Conservation (phyloP, 2,329 filamentous ascomycete genomes). For the Trichoderma endophyticum region DNA sequence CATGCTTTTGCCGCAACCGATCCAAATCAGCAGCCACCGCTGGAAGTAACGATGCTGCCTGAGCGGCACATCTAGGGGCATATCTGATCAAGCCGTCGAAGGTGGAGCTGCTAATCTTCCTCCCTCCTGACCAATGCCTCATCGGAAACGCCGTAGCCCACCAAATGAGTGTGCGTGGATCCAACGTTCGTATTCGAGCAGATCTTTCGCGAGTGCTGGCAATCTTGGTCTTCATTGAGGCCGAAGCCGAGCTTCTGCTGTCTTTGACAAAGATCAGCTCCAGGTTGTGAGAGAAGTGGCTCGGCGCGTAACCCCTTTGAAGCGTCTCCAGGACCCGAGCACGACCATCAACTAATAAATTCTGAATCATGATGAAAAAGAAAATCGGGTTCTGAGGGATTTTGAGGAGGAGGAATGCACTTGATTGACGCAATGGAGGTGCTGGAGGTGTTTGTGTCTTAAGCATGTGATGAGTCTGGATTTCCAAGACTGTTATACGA, state of each 20-base stretch:
- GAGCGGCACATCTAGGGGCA: too few relatives aligned
- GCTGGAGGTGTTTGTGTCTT: too few relatives aligned
- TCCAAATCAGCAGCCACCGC: too few relatives aligned
- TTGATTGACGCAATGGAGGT: too few relatives aligned
- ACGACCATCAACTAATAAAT: too few relatives aligned
- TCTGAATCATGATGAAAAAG: too few relatives aligned
- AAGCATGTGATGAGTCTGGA: too few relatives aligned
- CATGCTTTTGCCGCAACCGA: too few relatives aligned
- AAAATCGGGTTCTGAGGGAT: too few relatives aligned
- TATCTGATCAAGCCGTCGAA: neutral
- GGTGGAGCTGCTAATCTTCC: neutral
- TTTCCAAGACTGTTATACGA: too few relatives aligned
- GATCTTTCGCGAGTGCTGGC: neutral
- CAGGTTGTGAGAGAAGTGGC: neutral
- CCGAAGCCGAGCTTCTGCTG: neutral
- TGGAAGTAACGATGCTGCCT: too few relatives aligned
- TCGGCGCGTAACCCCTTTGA: neutral
- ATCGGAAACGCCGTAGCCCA: neutral
- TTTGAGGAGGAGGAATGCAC: too few relatives aligned
- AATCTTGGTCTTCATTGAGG: neutral
- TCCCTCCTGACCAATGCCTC: neutral
- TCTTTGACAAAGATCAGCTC: neutral
- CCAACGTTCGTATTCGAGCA: neutral
- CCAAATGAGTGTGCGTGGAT: neutral
- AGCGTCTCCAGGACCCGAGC: neutral